These are phyloP conservation scores for Trichoderma gamsii DNA, from an alignment of 495 filamentous ascomycete genomes.

Conservation along the genomic window DNA sequence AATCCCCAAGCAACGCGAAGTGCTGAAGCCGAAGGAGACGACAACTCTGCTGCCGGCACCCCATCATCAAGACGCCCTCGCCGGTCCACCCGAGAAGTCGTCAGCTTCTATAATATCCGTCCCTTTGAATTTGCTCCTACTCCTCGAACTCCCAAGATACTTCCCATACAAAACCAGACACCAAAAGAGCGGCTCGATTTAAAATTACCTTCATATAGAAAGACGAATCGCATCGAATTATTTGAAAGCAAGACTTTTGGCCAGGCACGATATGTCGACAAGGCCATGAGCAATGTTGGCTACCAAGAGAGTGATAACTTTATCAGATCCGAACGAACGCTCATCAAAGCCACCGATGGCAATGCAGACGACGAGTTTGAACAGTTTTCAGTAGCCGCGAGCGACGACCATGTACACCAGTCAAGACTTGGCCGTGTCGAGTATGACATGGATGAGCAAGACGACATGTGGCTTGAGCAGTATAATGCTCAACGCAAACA, in stretches of 20 bases:
- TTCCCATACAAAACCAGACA: conserved; percentile 49
- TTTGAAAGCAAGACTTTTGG: conserved; percentile 52
- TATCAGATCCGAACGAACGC: conserved; percentile 63
- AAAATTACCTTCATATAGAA: conserved; percentile 52
- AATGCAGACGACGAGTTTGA: conserved; percentile 82
- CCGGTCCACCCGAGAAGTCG: conserved; percentile 42
- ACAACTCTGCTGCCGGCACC: conserved; percentile 27
- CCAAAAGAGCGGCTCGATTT: conserved; percentile 55
- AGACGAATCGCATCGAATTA: conserved; percentile 46
- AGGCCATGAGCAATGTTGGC: conserved; percentile 86
- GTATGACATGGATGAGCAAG: conserved; percentile 99
- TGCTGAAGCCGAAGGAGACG: conserved; percentile 20
- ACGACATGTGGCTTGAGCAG: conserved; percentile 88
- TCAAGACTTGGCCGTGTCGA: conserved; percentile 69
- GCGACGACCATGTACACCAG: conserved; percentile 52
- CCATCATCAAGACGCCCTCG: conserved; percentile 43
- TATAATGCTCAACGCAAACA: conserved; percentile 70
- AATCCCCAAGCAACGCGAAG: conserved; percentile 19
- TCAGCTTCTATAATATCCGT: conserved; percentile 43
- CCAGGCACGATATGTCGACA: conserved; percentile 64
- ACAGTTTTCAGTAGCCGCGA: conserved; percentile 47
- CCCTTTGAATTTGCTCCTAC: conserved; percentile 30
- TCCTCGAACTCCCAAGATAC: conserved; percentile 42
- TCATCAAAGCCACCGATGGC: conserved; percentile 70
- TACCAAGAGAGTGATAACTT: conserved; percentile 93